Base-by-base conservation (phyloP, 371 early-diverging fungal species). In the Cokeromyces recurvatus region DNA sequence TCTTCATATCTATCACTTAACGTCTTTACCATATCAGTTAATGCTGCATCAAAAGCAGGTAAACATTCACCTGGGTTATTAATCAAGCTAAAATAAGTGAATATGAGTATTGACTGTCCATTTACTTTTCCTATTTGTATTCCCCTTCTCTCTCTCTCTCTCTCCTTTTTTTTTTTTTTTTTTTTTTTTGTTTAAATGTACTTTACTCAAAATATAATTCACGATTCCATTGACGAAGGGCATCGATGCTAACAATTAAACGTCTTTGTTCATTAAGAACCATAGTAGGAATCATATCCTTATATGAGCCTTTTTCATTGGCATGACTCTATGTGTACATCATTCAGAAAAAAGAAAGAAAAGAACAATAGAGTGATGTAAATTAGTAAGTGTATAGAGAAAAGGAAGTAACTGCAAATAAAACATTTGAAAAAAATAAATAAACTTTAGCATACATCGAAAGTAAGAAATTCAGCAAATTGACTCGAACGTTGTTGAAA, bases 241-340 rank as follows among this genome's bases (percentile, higher is more conserved):
- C 81, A 70, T 97, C 93, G 42, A 97, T 65, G 55, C 90, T 91
- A 55, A 97, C 82, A 15, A 95, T 77, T 34, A 96, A 64, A 15
- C 98, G 80, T 20, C 82, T 77, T 39, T 79, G 64, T 4, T 74
- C 77, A 9, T 57, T 67, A n/a, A 68, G 61, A 29, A 93, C 41
- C 82, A 92, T 73, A 41, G 68, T 67, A 22, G 69, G 67, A 47
- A 94, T 82, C 55, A 78, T 74, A 36, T 80, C 74, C 53, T 77
- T 79, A 62, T 92, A 87, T n/a, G 68, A 61, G 10, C 62, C 66
- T 15, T 59, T 71, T 54, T 75, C 72, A 12, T 48, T 29, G 22
- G 23, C 32, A 21, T 48, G 48, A 40, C 23, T 23, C 48, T 48
- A n/a, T n/a, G n/a, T n/a, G n/a, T n/a, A n/a, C n/a, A n/a, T n/a